phyloP scores from a whole-genome alignment of 805 yeast genomes.

The Cyberlindnera suaveolens region DNA sequence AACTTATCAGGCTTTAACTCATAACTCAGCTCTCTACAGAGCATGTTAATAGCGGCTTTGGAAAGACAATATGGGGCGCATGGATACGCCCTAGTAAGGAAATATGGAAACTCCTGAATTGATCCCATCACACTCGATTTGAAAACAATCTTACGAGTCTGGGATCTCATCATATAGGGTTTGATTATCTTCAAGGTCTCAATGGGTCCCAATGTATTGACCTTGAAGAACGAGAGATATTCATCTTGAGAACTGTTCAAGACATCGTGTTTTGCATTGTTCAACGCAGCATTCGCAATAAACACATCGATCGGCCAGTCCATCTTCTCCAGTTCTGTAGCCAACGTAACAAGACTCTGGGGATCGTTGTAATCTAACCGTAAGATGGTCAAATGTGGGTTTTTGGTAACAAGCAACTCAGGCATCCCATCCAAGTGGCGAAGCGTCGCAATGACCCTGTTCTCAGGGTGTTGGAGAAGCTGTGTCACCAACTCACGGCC shows the following conservation, averaged over 20 bases:
- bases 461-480: slow-evolving; percentile 8
- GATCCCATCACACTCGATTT: slow-evolving; percentile 27
- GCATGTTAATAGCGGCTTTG: slow-evolving; percentile 30
- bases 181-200: slow-evolving; percentile 24
- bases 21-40: slow-evolving; percentile 21
- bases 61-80: slow-evolving; percentile 30
- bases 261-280: slow-evolving; percentile 15
- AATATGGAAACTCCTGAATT: slow-evolving; percentile 13
- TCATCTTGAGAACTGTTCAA: slow-evolving; percentile 17
- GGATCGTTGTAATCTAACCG: slow-evolving; percentile 16
- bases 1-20: slow-evolving; percentile 23
- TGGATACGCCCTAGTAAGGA: slow-evolving; percentile 13
- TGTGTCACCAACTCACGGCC: slow-evolving; percentile 20
- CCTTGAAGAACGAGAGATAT: slow-evolving; percentile 16
- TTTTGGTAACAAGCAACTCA: slow-evolving; percentile 17
- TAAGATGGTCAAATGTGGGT: slow-evolving; percentile 17
- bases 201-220: slow-evolving; percentile 30
- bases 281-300: slow-evolving; percentile 30
- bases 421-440: slow-evolving; percentile 9
- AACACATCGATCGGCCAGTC: slow-evolving; percentile 27
- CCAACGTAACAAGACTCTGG: slow-evolving; percentile 9
- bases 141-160: slow-evolving; percentile 25
- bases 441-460: slow-evolving; percentile 22
- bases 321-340: slow-evolving; percentile 15
- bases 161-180: slow-evolving; percentile 23